These are phyloP conservation scores for Nitzschia sp. DNA, from an alignment of 108 stramenopile species.

Conservation along the genomic window DNA sequence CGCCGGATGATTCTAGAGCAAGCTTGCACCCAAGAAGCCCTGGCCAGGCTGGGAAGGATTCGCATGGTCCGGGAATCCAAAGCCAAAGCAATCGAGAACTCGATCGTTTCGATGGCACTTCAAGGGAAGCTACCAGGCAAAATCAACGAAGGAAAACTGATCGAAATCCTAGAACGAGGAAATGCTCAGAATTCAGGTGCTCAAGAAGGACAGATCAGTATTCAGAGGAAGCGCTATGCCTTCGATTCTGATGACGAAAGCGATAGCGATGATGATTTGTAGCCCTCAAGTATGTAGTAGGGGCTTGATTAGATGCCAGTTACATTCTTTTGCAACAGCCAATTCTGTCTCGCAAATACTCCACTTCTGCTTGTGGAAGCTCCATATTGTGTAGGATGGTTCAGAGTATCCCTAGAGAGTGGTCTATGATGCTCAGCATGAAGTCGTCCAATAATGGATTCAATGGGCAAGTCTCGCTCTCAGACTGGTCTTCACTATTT, in stretches of 20 bases:
- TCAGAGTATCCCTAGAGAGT: too few species aligned
- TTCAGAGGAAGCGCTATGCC: conserved; percentile 87
- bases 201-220: conserved; percentile 54
- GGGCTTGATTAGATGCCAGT: too few species aligned
- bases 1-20: conserved; percentile 74
- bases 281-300: background rate
- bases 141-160: conserved; percentile 76
- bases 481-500: too few species aligned
- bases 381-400: too few species aligned
- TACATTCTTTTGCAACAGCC: too few species aligned
- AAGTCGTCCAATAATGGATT: too few species aligned
- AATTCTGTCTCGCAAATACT: too few species aligned
- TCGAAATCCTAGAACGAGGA: conserved; percentile 87
- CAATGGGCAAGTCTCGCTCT: too few species aligned
- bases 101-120: conserved; percentile 80
- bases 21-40: conserved; percentile 74
- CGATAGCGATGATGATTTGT: conserved; percentile 72
- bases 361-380: too few species aligned
- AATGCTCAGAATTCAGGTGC: conserved; percentile 29
- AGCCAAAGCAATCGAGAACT: conserved; percentile 51
- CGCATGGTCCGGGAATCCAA: conserved; percentile 59
- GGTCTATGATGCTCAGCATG: too few species aligned
- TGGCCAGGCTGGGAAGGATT: conserved; percentile 76
- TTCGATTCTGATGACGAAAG: conserved; percentile 89
- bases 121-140: conserved; percentile 73